phyloP scores from a whole-genome alignment of 78 protist genomes.

The Emiliania huxleyi region DNA sequence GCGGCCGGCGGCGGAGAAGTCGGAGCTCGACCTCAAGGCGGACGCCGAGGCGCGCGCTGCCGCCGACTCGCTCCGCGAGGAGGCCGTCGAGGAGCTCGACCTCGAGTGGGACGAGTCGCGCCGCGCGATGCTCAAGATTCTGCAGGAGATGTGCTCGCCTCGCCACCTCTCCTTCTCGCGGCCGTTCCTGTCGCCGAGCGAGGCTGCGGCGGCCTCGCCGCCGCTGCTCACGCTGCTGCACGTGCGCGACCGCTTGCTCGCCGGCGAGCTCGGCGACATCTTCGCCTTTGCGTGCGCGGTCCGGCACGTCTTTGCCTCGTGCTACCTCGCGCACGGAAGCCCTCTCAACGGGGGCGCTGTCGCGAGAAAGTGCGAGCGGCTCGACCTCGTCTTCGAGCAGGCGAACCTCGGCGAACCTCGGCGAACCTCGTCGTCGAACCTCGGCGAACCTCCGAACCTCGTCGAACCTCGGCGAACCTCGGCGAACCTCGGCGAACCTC shows the following conservation, averaged over 20 bases:
- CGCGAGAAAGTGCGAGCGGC: not conserved
- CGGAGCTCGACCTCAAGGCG: not conserved
- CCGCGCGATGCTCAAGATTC: not conserved
- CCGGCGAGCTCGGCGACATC: not conserved
- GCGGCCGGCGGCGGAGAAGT: no score
- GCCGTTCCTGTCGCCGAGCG: not conserved
- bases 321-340: not conserved
- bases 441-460: no score
- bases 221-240: not conserved
- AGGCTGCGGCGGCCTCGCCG: not conserved
- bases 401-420: no score
- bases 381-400: not conserved
- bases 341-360: not conserved
- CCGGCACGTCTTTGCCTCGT: not conserved
- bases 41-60: not conserved
- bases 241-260: not conserved
- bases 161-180: not conserved
- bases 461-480: no score
- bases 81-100: not conserved
- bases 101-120: not conserved
- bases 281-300: not conserved
- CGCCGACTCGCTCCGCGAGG: not conserved
- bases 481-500: no score
- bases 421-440: no score
- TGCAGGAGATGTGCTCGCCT: not conserved